phyloP scores from a whole-genome alignment of 1,139 yeast genomes.

The Diutina mesorugosa region DNA sequence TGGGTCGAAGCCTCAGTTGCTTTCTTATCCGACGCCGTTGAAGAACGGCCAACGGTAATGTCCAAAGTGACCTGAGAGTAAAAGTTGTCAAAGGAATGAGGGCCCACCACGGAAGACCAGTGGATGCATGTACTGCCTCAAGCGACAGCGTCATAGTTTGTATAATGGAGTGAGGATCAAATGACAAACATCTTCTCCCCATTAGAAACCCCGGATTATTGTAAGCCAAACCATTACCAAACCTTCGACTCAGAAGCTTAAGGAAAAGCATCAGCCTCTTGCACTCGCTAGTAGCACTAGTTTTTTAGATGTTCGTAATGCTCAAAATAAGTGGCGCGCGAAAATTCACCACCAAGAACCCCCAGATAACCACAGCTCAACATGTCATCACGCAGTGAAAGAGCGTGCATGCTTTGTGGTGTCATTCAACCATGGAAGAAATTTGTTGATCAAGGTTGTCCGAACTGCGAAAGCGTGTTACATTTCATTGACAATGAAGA shows the following conservation, averaged over 20 bases:
- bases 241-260: background rate
- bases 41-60: slow-evolving; percentile 65
- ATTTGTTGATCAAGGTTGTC: slow-evolving; percentile 81
- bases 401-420: slow-evolving; percentile 98
- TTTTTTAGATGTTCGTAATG: background rate
- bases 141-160: slow-evolving; percentile 27
- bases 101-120: slow-evolving; percentile 76
- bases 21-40: slow-evolving; percentile 59
- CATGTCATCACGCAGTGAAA: slow-evolving; percentile 55
- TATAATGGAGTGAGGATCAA: slow-evolving; percentile 5
- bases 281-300: background rate
- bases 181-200: background rate
- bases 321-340: background rate
- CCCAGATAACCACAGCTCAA: background rate
- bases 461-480: slow-evolving; percentile 88
- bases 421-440: slow-evolving; percentile 65
- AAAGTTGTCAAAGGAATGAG: slow-evolving; percentile 68
- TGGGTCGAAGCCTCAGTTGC: slow-evolving; percentile 58
- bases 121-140: slow-evolving; percentile 33
- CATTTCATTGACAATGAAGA: slow-evolving; percentile 75
- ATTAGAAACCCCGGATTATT: background rate
- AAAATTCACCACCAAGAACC: background rate
- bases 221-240: background rate
- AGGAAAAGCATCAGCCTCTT: background rate
- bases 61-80: slow-evolving; percentile 47